phyloP scores from a whole-genome alignment of 192 early-diverging fungal species.

The Backusella westeae region DNA sequence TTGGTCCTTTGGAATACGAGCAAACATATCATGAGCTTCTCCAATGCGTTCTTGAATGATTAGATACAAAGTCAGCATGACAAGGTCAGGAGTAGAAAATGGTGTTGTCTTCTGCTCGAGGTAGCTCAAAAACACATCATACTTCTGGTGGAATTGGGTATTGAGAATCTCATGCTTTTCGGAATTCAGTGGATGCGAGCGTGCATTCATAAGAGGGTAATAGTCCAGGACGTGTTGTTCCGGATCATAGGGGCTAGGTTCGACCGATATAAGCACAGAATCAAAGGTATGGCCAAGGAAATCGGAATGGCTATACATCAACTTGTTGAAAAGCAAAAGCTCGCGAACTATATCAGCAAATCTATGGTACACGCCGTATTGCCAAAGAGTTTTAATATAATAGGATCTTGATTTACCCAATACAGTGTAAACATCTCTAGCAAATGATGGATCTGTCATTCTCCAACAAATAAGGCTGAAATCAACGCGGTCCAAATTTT shows the following conservation, averaged over 20 bases:
- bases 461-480: conserved; percentile 14
- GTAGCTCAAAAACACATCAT: conserved; percentile 35
- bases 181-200: conserved; percentile 32
- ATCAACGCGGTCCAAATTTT: conserved; percentile 18
- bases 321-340: conserved; percentile 20
- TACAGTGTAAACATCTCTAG: conserved; percentile 28
- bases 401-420: conserved; percentile 23
- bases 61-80: conserved; percentile 40
- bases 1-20: conserved; percentile 17
- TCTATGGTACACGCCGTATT: conserved; percentile 37
- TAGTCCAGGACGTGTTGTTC: conserved; percentile 34
- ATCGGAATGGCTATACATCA: not conserved
- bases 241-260: not conserved
- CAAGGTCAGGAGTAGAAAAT: conserved; percentile 25
- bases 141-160: conserved; percentile 35
- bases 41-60: conserved; percentile 45
- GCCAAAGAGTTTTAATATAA: conserved; percentile 36
- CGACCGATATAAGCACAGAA: not conserved
- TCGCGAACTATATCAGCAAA: conserved; percentile 34
- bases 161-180: conserved; percentile 38
- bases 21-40: conserved; percentile 28
- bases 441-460: conserved; percentile 23
- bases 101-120: conserved; percentile 27
- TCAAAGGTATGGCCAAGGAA: not conserved
- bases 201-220: conserved; percentile 47